phyloP scores from a whole-genome alignment of 2,329 filamentous ascomycete genomes.

The Phaeosphaeriaceae sp. region DNA sequence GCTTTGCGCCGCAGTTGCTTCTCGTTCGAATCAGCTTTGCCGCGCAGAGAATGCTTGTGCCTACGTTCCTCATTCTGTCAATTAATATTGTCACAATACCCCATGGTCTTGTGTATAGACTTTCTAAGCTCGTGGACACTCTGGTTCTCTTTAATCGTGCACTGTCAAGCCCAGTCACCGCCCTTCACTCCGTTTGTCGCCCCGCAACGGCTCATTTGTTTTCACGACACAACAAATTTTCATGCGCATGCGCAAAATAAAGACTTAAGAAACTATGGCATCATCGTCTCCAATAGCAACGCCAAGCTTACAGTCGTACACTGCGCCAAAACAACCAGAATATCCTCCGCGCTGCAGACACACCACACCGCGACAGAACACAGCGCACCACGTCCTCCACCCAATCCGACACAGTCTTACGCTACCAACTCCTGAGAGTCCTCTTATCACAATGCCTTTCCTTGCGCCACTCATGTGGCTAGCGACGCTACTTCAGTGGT shows the following conservation, averaged over 20 bases:
- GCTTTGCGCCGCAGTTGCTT: background rate
- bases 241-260: background rate
- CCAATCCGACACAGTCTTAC: background rate
- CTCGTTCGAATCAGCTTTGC: background rate
- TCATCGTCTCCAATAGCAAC: background rate
- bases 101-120: background rate
- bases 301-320: background rate
- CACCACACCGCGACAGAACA: background rate
- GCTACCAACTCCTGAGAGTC: background rate
- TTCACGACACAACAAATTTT: background rate
- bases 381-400: background rate
- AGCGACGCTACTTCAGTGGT: background rate
- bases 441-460: background rate
- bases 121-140: background rate
- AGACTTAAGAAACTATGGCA: background rate
- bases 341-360: background rate
- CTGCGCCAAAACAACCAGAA: background rate
- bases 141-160: background rate
- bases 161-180: background rate
- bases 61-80: background rate
- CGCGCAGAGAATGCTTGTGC: background rate
- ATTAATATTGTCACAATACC: background rate
- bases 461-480: background rate
- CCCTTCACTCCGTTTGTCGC: background rate
- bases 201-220: background rate